Percentiles rank a stretch among this genome's conserved stretches.
phyloP scores from a whole-genome alignment of 768 basidiomycete genomes.

The Tulasnella sp. region DNA sequence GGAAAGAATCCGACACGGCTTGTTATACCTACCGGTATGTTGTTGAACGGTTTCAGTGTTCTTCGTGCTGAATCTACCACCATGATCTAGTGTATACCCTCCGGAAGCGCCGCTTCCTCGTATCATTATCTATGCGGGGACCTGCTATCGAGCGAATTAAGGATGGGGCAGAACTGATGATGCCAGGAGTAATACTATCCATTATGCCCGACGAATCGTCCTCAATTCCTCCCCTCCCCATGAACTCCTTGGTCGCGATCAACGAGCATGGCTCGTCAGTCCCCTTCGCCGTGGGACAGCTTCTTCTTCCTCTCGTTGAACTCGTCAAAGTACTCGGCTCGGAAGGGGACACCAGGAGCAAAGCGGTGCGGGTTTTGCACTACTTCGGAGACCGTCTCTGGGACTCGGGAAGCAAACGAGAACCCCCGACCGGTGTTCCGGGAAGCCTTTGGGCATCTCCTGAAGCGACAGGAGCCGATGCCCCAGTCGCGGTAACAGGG shows the following conservation, averaged over 20 bases:
- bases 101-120: conserved; percentile 71
- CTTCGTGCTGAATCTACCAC: conserved; percentile 13
- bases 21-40: conserved; percentile 62
- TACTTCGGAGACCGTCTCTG: conserved; percentile 75
- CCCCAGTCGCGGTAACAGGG: not conserved
- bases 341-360: conserved; percentile 59
- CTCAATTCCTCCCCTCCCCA: conserved; percentile 19
- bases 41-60: conserved; percentile 15
- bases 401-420: conserved; percentile 62
- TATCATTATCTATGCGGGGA: conserved; percentile 65
- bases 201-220: conserved; percentile 36
- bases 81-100: conserved; percentile 59
- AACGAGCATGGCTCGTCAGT: conserved; percentile 51
- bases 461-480: not conserved
- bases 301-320: conserved; percentile 55
- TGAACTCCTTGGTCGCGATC: conserved; percentile 59
- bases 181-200: conserved; percentile 62
- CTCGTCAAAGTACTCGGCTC: conserved; percentile 37
- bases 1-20: conserved; percentile 59
- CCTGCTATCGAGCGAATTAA: conserved; percentile 67
- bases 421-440: conserved; percentile 44
- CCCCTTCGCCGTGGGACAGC: conserved; percentile 71
- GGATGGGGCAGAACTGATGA: conserved; percentile 85
- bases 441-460: not conserved
- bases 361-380: conserved; percentile 69